phyloP scores from a whole-genome alignment of 202 grass and related monocot species.

The Bolboschoenoplectus hybrid region DNA sequence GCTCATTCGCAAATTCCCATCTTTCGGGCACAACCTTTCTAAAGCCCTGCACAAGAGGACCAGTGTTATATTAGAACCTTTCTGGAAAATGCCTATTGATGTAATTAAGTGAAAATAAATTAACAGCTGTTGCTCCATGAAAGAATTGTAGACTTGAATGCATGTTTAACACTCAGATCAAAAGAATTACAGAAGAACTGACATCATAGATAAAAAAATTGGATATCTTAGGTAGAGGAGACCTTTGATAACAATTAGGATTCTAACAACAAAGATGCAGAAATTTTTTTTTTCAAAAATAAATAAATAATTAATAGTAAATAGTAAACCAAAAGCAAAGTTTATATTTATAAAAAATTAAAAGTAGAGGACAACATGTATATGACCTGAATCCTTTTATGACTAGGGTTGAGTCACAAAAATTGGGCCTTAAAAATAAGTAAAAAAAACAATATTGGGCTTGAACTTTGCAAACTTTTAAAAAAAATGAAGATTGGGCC shows the following conservation, averaged over 20 bases:
- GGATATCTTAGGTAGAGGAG: not conserved
- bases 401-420: not conserved
- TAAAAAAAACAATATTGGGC: not conserved
- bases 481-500: not conserved
- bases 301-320: not conserved
- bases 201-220: not conserved
- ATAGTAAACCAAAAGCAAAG: not conserved
- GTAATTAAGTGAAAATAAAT: conserved; percentile 10
- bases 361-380: not conserved
- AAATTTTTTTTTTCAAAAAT: not conserved
- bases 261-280: not conserved
- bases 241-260: not conserved
- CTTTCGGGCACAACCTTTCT: conserved; percentile 86
- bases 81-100: not conserved
- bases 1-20: conserved; percentile 98
- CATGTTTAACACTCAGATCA: not conserved
- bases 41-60: conserved; percentile 70
- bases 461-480: not conserved
- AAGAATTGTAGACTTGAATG: not conserved
- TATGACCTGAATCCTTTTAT: not conserved
- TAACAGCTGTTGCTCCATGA: not conserved
- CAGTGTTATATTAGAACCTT: not conserved
- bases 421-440: not conserved
- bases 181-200: not conserved
- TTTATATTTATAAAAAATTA: too few relatives aligned